Conservation (phyloP, 306 rosid species). For the Cucumis sativus region DNA sequence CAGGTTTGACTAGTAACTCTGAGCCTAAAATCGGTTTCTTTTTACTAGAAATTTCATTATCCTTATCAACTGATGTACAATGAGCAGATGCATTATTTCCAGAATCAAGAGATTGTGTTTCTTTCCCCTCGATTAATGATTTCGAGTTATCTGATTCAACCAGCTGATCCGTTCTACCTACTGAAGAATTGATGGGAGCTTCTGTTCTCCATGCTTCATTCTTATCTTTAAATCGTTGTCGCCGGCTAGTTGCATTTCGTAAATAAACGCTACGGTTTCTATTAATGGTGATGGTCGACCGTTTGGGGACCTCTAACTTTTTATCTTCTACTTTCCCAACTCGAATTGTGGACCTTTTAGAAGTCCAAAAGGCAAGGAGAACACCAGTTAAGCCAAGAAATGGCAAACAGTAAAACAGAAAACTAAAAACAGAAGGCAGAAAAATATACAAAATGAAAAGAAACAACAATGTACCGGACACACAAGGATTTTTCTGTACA, state of each 20-base stretch:
- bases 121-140: not conserved
- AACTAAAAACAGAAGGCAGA: slow-evolving; percentile 28
- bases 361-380: slow-evolving; percentile 59
- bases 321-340: slow-evolving; percentile 15
- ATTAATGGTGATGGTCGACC: not conserved
- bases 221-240: slow-evolving; percentile 28
- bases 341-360: slow-evolving; percentile 34
- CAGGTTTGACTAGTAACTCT: slow-evolving; percentile 19
- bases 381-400: slow-evolving; percentile 36
- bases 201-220: slow-evolving; percentile 24
- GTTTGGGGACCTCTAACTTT: not conserved
- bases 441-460: slow-evolving; percentile 27
- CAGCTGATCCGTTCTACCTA: not conserved
- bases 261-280: slow-evolving; percentile 20
- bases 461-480: slow-evolving; percentile 20
- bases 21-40: slow-evolving; percentile 15
- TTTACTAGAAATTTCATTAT: not conserved
- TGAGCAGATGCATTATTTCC: slow-evolving; percentile 20
- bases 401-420: slow-evolving; percentile 49
- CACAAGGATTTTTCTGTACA: slow-evolving; percentile 31
- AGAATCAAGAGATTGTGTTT: not conserved
- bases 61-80: slow-evolving; percentile 5
- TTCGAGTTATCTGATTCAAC: not conserved
- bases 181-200: not conserved
- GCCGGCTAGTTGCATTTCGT: slow-evolving; percentile 30